A percentile compares a stretch with the other conserved stretches of the same genome.
These are phyloP conservation scores for Prunus padus DNA, from an alignment of 306 rosid genomes.

Conservation along the genomic window DNA sequence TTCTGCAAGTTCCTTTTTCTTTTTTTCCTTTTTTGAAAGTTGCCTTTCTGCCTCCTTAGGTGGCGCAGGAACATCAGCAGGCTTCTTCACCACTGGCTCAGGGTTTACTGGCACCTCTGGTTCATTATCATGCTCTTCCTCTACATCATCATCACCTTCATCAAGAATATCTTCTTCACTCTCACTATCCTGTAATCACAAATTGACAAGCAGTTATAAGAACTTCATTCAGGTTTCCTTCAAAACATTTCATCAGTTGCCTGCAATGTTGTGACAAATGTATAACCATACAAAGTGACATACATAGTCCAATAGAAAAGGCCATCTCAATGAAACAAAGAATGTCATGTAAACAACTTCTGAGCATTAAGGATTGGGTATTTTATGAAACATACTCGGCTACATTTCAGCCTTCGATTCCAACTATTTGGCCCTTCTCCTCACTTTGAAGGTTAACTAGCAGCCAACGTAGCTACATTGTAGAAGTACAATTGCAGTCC, in stretches of 20 bases:
- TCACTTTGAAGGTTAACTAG: neutral
- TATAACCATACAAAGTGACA: neutral
- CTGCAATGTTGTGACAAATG: neutral
- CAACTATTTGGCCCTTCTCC: neutral
- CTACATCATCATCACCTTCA: conserved; percentile 84
- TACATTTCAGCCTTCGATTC: neutral
- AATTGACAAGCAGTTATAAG: neutral
- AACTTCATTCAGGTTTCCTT: neutral
- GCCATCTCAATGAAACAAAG: neutral
- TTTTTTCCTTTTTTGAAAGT: conserved; percentile 85
- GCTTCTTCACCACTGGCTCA: conserved; percentile 55
- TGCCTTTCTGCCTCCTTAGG: conserved; percentile 84
- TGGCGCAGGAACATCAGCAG: conserved; percentile 45
- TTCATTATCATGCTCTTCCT: conserved; percentile 81
- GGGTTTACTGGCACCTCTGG: conserved; percentile 45
- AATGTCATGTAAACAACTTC: neutral
- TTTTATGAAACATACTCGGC: neutral
- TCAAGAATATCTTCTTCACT: conserved; percentile 87
- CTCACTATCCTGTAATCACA: conserved; percentile 62
- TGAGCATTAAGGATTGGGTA: neutral
- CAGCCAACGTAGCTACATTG: too few species aligned
- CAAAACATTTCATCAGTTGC: neutral
- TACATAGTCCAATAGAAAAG: neutral
- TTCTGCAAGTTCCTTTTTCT: conserved; percentile 95
- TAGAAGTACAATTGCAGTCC: neutral